Percentiles rank a stretch among this genome's conserved stretches.
Evolutionary conservation across 306 rosid genomes (phyloP).

Genomic region (Vigna radiata): DNA sequence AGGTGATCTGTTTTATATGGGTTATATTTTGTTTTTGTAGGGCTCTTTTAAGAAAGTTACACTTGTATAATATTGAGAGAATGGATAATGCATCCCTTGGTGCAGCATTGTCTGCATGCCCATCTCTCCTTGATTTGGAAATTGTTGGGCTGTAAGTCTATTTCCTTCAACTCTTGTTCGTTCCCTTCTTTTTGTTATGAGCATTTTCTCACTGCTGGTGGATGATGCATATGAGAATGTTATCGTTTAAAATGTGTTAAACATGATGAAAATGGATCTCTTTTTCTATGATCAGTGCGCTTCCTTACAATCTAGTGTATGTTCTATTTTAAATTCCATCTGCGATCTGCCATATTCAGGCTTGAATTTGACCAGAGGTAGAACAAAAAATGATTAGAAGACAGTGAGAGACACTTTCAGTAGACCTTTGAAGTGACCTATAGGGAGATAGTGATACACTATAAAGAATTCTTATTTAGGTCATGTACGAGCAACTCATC

Average conservation of each 20-base stretch:
- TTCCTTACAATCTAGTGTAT: conserved; percentile 19
- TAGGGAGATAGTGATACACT: neutral
- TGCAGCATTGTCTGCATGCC: conserved; percentile 80
- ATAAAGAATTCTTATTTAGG: neutral
- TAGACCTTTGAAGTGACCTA: conserved; percentile 5
- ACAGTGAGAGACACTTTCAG: neutral
- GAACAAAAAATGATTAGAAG: neutral
- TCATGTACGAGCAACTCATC: neutral
- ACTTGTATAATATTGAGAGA: conserved; percentile 90
- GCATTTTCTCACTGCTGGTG: conserved; percentile 21
- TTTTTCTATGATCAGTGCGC: conserved; percentile 14
- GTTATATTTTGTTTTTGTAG: conserved; percentile 54
- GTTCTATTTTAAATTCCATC: conserved; percentile 21
- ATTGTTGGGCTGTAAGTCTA: conserved; percentile 95
- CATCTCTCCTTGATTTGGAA: conserved; percentile 92
- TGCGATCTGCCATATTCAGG: conserved; percentile 6
- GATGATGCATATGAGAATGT: conserved; percentile 19
- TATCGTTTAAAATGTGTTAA: conserved; percentile 6
- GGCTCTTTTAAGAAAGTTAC: conserved; percentile 80
- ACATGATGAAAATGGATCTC: neutral
- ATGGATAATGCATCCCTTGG: conserved; percentile 88
- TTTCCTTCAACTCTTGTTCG: conserved; percentile 39
- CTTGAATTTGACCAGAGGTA: neutral
- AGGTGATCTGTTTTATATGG: conserved; percentile 29
- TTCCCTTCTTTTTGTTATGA: conserved; percentile 37